Base-by-base conservation (phyloP, 345 rosid species). In the Triadica sebifera region DNA sequence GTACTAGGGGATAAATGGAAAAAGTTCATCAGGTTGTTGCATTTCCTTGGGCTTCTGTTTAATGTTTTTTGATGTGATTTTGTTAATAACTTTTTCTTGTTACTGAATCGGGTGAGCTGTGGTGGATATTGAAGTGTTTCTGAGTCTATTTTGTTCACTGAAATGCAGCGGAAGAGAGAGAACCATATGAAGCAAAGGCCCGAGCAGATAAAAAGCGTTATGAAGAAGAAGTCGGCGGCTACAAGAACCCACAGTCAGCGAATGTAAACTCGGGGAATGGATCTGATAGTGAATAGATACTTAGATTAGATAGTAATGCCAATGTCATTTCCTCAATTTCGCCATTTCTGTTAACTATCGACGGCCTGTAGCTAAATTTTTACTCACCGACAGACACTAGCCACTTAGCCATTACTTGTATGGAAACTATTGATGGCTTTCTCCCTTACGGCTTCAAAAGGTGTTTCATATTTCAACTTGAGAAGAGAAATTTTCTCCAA, bases 1-100 rank as follows among this genome's bases (percentile, higher is more conserved):
- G 87, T 81, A 46, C 85, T 90, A 17, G 98, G 94, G 37, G 98
- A 91, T 0, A 90, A 80, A 81, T 95, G 97, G 99, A 88, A 88
- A 53, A 84, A 85, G 68, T 70, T 95, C n/a, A 96, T 51, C 94
- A 61, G 91, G 98, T 91, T 43, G 47, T 74, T 7, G 57, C 22
- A 29, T 70, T 58, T 41, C 25, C 29, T 66, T 66, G n/a, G 10
- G n/a, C 12, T 19, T n/a, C 10, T 57, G 4, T 57, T n/a, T 24
- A 43, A 43, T 10, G 6, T 19, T 8, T 12, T 8, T 10, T 1
- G 2, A 1, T 24, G 65, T 37, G 22, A 12, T 4, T 20, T 20
- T 50, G 12, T 20, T 45, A 19, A 6, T 19, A 0, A 4, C 19
- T n/a, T n/a, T n/a, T 53, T 19, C 10, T 43, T 59, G 0, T 43